A percentile compares a stretch with the other conserved stretches of the same genome.
These are phyloP conservation scores for Apiospora rasikravindrae DNA, from an alignment of 2,329 filamentous ascomycete genomes.

Conservation along the genomic window DNA sequence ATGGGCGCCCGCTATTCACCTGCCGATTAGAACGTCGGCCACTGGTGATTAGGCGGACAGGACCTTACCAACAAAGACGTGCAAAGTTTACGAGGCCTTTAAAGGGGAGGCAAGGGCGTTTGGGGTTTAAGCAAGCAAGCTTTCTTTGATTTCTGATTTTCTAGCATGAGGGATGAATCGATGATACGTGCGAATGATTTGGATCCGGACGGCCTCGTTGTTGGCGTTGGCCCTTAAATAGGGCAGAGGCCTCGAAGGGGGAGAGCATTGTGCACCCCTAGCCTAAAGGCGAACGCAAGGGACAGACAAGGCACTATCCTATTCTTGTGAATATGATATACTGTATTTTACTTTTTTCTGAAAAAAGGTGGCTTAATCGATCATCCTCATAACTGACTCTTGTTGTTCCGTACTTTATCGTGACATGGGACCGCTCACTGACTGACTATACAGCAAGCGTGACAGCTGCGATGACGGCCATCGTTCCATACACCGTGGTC, in stretches of 20 bases:
- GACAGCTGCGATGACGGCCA: not conserved
- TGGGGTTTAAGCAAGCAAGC: not conserved
- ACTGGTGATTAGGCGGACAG: constrained; percentile 24
- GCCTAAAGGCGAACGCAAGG: not conserved
- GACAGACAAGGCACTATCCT: not conserved
- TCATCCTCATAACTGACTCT: not conserved
- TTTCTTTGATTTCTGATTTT: not conserved
- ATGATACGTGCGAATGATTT: constrained; percentile 9
- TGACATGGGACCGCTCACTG: not conserved
- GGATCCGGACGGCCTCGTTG: not conserved
- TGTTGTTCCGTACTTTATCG: not conserved
- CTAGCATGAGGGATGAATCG: not conserved
- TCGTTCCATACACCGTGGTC: not conserved
- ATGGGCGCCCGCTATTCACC: constrained; percentile 48
- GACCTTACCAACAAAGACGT: not conserved
- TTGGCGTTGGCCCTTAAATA: not conserved
- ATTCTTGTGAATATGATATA: constrained; percentile 17
- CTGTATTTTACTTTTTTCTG: constrained; percentile 5
- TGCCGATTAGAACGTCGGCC: constrained; percentile 27
- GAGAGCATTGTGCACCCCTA: not conserved
- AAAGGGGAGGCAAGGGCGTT: not conserved
- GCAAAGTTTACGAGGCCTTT: not conserved
- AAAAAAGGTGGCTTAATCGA: not conserved
- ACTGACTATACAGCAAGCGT: not conserved
- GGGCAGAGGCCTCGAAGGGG: not conserved